Percentiles rank a stretch among this genome's conserved stretches.
Conservation (phyloP, 192 early-diverging fungal genomes). For the Chytriomyces confervae region DNA sequence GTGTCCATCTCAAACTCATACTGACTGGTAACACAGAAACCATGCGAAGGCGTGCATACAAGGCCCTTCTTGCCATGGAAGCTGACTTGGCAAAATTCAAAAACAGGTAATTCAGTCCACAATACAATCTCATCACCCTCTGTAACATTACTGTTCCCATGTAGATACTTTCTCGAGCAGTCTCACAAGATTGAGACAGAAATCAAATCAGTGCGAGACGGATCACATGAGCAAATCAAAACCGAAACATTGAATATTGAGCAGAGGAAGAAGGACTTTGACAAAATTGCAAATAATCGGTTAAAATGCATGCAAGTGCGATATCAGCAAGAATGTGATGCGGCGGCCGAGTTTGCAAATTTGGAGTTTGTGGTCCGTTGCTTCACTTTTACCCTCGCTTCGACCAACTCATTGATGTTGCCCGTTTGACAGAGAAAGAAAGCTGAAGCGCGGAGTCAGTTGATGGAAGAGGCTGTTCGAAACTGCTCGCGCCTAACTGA, state of each 20-base stretch:
- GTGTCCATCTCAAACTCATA: not conserved
- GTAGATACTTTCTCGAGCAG: constrained; percentile 25
- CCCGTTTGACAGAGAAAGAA: constrained; percentile 17
- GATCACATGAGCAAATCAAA: constrained; percentile 17
- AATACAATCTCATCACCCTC: not conserved
- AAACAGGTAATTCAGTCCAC: constrained; percentile 9
- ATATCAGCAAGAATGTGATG: constrained; percentile 11
- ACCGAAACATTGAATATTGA: constrained; percentile 11
- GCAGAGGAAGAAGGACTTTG: constrained; percentile 12
- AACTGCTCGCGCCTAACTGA: constrained; percentile 29
- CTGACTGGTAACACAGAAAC: constrained; percentile 47
- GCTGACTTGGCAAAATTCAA: constrained; percentile 19
- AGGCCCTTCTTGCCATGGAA: constrained; percentile 10
- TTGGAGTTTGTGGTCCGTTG: constrained; percentile 24
- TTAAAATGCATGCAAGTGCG: constrained; percentile 1
- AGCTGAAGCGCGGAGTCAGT: constrained; percentile 24
- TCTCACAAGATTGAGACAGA: constrained; percentile 17
- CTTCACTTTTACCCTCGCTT: not conserved
- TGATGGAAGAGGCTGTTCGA: constrained; percentile 29
- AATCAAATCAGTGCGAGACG: constrained; percentile 23
- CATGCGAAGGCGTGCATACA: constrained; percentile 11
- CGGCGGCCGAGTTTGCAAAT: constrained; percentile 22
- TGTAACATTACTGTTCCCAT: not conserved
- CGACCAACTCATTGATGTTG: not conserved
- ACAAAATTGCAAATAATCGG: constrained; percentile 8